Evolutionary conservation across 768 basidiomycete species (phyloP), one percentile per base, ranked within the genome.

Genomic region (Tylopilus sp.): DNA sequence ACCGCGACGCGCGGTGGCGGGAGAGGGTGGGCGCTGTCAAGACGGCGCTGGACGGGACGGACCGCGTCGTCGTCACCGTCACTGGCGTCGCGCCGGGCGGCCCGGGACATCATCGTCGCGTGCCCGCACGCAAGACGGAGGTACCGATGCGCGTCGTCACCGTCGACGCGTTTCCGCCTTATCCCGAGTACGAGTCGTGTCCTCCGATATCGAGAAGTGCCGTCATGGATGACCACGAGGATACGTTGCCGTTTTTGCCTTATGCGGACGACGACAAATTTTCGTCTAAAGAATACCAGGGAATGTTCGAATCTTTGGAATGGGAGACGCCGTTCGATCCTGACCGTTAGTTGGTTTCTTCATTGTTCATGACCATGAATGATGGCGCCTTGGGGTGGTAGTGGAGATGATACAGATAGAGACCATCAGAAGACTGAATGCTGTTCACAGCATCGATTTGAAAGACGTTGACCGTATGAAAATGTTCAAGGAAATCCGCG

Each of bases 351-450:
- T 64, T 0, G 2, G 2, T 43, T 44, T 55, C 24, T 31, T 50
- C 38, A 16, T 19, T 3, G 16, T 6, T 12, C 4, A 25, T 21
- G 40, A n/a, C 3, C 3, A 11, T 9, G 22, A 19, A 13, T 31
- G 8, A 45, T 13, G 17, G 36, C 14, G 0, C 25, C 11, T 48
- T 24, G 28, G 14, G 8, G 10, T 42, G 13, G 24, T 31, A 83
- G 83, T 65, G 57, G 79, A 81, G 56, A 64, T 79, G 19, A 76
- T 84, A 16, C 72, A 75, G 46, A 60, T 78, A 6, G 78, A 83
- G 63, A 68, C 75, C 8, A 65, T 72, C 10, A 69, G 73, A 19
- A 68, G 76, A 7, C 68, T 85, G 0, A 57, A 71, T 29, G 44
- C 58, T 7, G 43, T 52, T 1, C 53, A 74, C n/a, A 38, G 55